Base-by-base conservation (phyloP, 257 asterid species). In the Lycium barbarum region DNA sequence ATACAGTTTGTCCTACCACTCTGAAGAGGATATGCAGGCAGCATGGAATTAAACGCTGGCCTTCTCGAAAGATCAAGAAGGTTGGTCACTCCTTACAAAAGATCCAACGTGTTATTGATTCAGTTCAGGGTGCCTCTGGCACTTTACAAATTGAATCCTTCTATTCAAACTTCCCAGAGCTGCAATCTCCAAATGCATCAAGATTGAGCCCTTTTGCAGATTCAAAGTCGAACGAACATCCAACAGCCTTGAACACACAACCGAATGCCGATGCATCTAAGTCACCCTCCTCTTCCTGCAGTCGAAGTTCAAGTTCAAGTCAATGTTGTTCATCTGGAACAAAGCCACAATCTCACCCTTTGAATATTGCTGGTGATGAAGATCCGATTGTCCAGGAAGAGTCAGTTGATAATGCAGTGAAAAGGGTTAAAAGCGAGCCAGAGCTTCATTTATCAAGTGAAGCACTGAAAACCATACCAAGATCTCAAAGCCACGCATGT, bases 11-110 rank as follows among this genome's bases (percentile, higher is more conserved):
- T 82, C 98, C 98, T 35, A 96, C 99, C 36, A 96, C 99, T 10
- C 89, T 96, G 94, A 96, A 96, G 95, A 93, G 98, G 92, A 94
- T 96, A 92, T 96, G 99, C 92, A 89, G 99, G 88, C 97, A 93
- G 81, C 93, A 94, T 22, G 98, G 98, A 18, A 94, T 96, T 49
- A 93, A 92, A 70, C 98, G 99, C 51, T 96, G 99, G 99, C 99
- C 99, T 74, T 96, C 98, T 80, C 91, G 98, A 45, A 96, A 93
- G 87, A 92, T 96, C 89, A 96, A 94, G 94, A 96, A 96, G 84
- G 99, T 96, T 2, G 99, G 97, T 0, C 98, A 93, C 90, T 93
- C 99, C 36, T 88, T 94, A 54, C 92, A 93, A 85, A 94, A 96
- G 86, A 94, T 96, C 88, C 98, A 91, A 84, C 97, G 93, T 36